Conservation (phyloP, 2,329 filamentous ascomycete genomes). For the Basipetospora chlamydospora region DNA sequence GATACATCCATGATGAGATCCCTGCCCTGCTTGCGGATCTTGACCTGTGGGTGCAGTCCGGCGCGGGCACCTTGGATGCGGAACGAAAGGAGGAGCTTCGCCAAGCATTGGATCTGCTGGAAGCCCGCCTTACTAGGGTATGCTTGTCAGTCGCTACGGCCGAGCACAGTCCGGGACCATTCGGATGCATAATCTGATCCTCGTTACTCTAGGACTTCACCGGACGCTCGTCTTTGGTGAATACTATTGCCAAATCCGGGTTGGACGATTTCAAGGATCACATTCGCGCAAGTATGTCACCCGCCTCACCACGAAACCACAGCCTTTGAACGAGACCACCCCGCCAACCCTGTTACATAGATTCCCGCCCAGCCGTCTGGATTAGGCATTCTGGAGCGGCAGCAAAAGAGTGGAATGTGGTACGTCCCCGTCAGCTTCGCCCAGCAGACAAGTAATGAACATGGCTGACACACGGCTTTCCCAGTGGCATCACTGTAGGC, state of each 20-base stretch:
- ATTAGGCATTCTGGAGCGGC: conserved; percentile 15
- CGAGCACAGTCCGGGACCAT: too few relatives aligned
- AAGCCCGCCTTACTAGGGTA: conserved; percentile 18
- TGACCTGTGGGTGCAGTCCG: conserved; percentile 28
- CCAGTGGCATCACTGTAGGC: conserved; percentile 14
- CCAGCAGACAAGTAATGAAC: not conserved
- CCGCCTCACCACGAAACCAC: too few relatives aligned
- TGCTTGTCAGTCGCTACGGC: conserved; percentile 4
- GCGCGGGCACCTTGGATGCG: conserved; percentile 19
- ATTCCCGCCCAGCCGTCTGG: too few relatives aligned
- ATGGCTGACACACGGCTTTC: not conserved
- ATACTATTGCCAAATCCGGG: conserved; percentile 15
- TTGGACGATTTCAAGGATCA: too few relatives aligned
- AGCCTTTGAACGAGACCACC: too few relatives aligned
- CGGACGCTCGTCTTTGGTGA: not conserved
- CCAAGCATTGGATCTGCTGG: conserved; percentile 16
- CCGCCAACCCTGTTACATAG: too few relatives aligned
- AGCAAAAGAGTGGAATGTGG: conserved; percentile 17
- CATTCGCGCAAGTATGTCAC: too few relatives aligned
- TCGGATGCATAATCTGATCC: too few relatives aligned
- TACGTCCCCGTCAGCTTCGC: conserved; percentile 14
- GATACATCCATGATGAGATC: conserved; percentile 25
- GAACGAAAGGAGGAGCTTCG: conserved; percentile 21
- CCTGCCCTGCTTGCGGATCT: conserved; percentile 24
- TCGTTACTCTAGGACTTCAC: not conserved